These are phyloP conservation scores for Diutina mesorugosa DNA, from an alignment of 1,139 yeast genomes.

Conservation along the genomic window DNA sequence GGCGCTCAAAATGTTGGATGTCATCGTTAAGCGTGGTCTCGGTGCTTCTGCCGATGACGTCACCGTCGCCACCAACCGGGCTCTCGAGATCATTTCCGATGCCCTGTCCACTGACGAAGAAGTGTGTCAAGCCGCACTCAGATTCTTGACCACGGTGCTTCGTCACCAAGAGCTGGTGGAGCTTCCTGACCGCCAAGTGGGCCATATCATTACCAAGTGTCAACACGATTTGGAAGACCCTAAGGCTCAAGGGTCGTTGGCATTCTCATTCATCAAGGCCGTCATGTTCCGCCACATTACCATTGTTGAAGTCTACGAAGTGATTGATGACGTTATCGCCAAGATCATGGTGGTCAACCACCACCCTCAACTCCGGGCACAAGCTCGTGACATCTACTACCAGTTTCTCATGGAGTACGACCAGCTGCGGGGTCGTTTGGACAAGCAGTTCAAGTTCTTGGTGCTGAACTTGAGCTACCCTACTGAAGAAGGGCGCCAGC, in stretches of 20 bases:
- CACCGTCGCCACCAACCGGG: conserved; percentile 46
- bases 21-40: conserved; percentile 52
- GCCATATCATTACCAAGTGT: conserved; percentile 63
- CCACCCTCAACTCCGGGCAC: conserved; percentile 69
- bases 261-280: conserved; percentile 72
- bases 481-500: conserved; percentile 75
- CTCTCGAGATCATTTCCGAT: conserved; percentile 56
- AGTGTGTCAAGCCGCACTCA: conserved; percentile 70
- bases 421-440: conserved; percentile 78
- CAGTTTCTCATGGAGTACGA: conserved; percentile 91
- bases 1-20: conserved; percentile 49
- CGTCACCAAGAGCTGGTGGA: conserved; percentile 33
- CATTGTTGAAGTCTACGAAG: conserved; percentile 83
- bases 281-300: conserved; percentile 59
- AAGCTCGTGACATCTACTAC: conserved; percentile 73
- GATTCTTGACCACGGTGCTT: conserved; percentile 60
- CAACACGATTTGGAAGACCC: conserved; percentile 90
- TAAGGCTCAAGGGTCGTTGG: conserved; percentile 67
- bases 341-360: conserved; percentile 88
- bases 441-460: conserved; percentile 70
- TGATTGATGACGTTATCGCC: conserved; percentile 62
- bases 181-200: conserved; percentile 64
- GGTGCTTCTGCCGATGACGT: conserved; percentile 38
- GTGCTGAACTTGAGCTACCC: conserved; percentile 81
- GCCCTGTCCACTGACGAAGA: conserved; percentile 72